These are phyloP conservation scores for Chlorella sorokiniana DNA, from an alignment of 139 green algal species.

Conservation along the genomic window DNA sequence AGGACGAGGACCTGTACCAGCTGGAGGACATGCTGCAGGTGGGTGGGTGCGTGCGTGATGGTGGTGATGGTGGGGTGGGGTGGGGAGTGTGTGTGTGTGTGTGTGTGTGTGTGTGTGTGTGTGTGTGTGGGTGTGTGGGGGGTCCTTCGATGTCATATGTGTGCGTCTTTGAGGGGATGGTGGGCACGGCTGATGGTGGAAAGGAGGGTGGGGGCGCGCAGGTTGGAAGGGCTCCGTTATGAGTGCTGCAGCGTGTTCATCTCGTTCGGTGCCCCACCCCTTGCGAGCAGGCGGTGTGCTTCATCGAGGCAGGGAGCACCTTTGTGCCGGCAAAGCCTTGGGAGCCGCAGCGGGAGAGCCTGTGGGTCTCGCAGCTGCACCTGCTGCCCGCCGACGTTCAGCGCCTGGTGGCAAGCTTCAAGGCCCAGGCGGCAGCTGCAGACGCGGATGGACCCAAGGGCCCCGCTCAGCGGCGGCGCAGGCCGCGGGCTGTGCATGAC, in stretches of 20 bases:
- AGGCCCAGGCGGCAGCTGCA: background rate
- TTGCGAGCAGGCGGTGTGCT: conserved; percentile 50
- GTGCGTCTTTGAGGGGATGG: too few relatives aligned
- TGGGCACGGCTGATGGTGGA: too few relatives aligned
- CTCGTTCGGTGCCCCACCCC: background rate
- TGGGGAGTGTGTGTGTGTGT: background rate
- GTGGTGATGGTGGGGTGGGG: background rate
- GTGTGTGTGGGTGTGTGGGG: too few relatives aligned
- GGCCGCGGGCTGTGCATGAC: too few relatives aligned
- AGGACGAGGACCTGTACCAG: conserved; percentile 74
- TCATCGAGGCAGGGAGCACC: conserved; percentile 50
- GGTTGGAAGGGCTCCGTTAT: too few relatives aligned
- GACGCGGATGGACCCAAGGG: background rate
- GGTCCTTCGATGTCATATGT: too few relatives aligned
- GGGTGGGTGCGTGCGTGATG: background rate
- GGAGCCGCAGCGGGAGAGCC: conserved; percentile 30
- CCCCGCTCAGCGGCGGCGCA: background rate
- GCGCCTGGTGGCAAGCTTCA: conserved; percentile 34
- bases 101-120: background rate
- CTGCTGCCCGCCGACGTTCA: conserved; percentile 42
- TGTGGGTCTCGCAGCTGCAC: conserved; percentile 22
- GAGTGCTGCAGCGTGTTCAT: background rate
- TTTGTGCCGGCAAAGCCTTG: conserved; percentile 64
- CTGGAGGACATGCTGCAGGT: conserved; percentile 65
- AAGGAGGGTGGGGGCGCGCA: too few relatives aligned